Conservation (phyloP, 352 stramenopile species). For the Phytophthora capsici region DNA sequence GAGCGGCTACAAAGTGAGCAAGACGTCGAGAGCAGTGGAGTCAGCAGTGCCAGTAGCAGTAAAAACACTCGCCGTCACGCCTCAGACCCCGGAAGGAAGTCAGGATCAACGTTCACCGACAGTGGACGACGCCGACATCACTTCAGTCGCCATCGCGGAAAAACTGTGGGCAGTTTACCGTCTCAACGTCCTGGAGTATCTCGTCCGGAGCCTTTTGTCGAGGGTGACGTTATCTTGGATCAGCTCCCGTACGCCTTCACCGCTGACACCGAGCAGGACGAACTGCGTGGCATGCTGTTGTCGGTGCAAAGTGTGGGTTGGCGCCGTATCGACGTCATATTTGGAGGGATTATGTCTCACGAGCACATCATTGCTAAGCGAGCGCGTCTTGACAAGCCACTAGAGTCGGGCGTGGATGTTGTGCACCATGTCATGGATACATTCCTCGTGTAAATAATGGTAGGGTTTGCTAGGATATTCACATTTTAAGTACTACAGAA, state of each 20-base stretch:
- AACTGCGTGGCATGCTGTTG: slow-evolving; percentile 77
- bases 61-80: slow-evolving; percentile 17
- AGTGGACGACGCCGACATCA: slow-evolving; percentile 16
- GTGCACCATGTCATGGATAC: slow-evolving; percentile 82
- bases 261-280: slow-evolving; percentile 64
- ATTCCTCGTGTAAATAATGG: slow-evolving; percentile 52
- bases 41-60: slow-evolving; percentile 22
- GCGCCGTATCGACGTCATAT: slow-evolving; percentile 75
- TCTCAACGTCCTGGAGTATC: slow-evolving; percentile 23
- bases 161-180: slow-evolving; percentile 27
- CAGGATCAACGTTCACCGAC: slow-evolving; percentile 16
- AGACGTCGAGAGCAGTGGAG: slow-evolving; percentile 20
- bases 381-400: slow-evolving; percentile 57
- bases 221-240: slow-evolving; percentile 68
- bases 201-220: slow-evolving; percentile 59
- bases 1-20: slow-evolving; percentile 9
- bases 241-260: slow-evolving; percentile 69
- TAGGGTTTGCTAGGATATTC: not conserved
- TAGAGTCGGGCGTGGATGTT: slow-evolving; percentile 71
- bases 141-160: slow-evolving; percentile 31
- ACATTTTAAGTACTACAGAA: slow-evolving; percentile 1
- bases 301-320: slow-evolving; percentile 77
- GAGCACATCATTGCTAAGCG: slow-evolving; percentile 86
- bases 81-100: slow-evolving; percentile 30
- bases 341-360: slow-evolving; percentile 73